Percentiles rank a stretch among this genome's conserved stretches.
Evolutionary conservation across 176 grass and related monocot genomes (phyloP).

Genomic region (Cymbopogon citratus): DNA sequence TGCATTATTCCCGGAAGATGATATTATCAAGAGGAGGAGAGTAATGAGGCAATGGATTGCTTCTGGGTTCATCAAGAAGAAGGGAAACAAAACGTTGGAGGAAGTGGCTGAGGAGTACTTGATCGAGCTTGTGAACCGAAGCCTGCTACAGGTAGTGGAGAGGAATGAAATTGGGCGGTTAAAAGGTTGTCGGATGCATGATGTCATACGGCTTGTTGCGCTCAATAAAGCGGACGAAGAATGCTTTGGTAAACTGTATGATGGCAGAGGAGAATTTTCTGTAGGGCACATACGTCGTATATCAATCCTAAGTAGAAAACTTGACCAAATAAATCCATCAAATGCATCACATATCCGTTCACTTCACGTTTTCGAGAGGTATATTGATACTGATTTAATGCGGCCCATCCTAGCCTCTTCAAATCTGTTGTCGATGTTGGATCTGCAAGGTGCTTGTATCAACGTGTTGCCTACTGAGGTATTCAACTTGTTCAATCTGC

Average conservation of each 20-base stretch:
- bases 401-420: not conserved
- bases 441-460: not conserved
- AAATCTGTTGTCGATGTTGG: not conserved
- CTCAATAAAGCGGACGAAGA: not conserved
- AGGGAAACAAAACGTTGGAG: conserved; percentile 25
- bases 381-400: not conserved
- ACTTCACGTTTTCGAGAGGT: not conserved
- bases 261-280: not conserved
- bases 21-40: not conserved
- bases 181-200: conserved; percentile 24
- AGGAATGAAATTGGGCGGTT: not conserved
- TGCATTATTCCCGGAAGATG: not conserved
- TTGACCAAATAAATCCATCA: not conserved
- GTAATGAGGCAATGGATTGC: not conserved
- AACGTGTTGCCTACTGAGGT: not conserved
- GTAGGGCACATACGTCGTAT: not conserved
- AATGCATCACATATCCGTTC: not conserved
- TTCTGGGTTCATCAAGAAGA: conserved; percentile 15
- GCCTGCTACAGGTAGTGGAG: conserved; percentile 25
- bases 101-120: conserved; percentile 33
- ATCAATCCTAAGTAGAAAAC: not conserved
- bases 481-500: not conserved
- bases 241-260: not conserved
- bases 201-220: conserved; percentile 3
- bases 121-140: conserved; percentile 21